A percentile compares a stretch with the other conserved stretches of the same genome.
Evolutionary conservation across 306 rosid species (phyloP).

Genomic region (Rubus idaeus): DNA sequence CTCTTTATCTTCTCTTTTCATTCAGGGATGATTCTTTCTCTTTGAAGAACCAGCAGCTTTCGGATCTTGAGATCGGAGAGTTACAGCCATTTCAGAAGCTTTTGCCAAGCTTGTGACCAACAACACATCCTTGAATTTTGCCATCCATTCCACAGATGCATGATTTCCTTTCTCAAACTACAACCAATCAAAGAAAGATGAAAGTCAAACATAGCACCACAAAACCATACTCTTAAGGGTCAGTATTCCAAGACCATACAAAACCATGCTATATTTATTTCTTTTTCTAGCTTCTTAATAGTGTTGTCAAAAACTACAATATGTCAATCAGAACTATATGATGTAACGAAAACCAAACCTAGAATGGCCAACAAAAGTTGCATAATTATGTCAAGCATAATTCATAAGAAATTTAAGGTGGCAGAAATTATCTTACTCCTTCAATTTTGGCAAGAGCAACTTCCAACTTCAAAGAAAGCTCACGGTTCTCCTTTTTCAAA

Average conservation of each 20-base stretch:
- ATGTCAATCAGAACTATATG: too few relatives aligned
- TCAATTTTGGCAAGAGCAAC: constrained; percentile 56
- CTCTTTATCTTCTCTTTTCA: background rate
- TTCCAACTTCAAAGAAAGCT: constrained; percentile 50
- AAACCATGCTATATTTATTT: background rate
- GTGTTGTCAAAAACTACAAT: background rate
- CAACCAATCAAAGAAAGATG: constrained; percentile 21
- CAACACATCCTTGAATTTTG: constrained; percentile 51
- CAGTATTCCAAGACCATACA: background rate
- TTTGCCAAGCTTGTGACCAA: constrained; percentile 44
- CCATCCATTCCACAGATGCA: constrained; percentile 38
- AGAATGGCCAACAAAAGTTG: background rate
- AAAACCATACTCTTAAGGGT: background rate
- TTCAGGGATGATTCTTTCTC: background rate
- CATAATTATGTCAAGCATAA: background rate
- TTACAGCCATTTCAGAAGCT: constrained; percentile 49
- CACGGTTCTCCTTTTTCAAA: constrained; percentile 41
- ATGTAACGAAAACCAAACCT: background rate
- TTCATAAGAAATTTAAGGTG: background rate
- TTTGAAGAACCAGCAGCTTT: constrained; percentile 1
- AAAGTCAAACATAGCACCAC: background rate
- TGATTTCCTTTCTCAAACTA: constrained; percentile 55
- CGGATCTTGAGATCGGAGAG: constrained; percentile 35
- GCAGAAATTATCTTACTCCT: constrained; percentile 48
- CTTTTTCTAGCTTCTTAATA: background rate